phyloP scores from a whole-genome alignment of 768 basidiomycete genomes.

The Panaeolus cyanescens region DNA sequence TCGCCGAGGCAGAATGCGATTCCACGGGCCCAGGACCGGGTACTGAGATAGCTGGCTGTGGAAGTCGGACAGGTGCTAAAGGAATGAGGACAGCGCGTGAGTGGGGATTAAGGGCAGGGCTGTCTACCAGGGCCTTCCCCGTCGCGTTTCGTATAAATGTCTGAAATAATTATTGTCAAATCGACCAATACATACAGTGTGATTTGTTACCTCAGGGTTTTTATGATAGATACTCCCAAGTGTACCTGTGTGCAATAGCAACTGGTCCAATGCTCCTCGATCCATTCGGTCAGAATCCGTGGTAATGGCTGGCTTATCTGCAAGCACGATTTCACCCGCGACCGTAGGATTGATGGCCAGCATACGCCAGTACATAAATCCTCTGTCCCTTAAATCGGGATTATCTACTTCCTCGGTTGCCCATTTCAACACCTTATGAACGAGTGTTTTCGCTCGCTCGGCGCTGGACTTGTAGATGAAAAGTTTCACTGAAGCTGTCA shows the following conservation, averaged over 20 bases:
- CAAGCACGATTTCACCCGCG: constrained; percentile 87
- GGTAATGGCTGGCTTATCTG: constrained; percentile 95
- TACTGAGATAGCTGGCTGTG: constrained; percentile 47
- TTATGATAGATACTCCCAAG: constrained; percentile 97
- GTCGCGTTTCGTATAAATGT: constrained; percentile 93
- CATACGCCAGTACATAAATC: constrained; percentile 99
- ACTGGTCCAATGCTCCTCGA: constrained; percentile 91
- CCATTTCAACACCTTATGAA: constrained; percentile 96
- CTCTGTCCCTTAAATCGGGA: constrained; percentile 94
- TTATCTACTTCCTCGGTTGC: constrained; percentile 98
- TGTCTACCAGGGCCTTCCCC: constrained; percentile 82
- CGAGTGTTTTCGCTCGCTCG: constrained; percentile 83
- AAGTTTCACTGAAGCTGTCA: constrained; percentile 94
- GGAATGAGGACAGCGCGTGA: constrained; percentile 75
- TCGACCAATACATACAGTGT: not conserved
- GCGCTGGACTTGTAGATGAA: constrained; percentile 89
- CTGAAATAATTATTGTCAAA: constrained; percentile 34
- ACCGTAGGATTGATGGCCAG: constrained; percentile 89
- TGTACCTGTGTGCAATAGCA: constrained; percentile 91
- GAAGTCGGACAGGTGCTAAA: constrained; percentile 52
- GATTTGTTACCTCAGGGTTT: constrained; percentile 77
- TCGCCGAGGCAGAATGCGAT: constrained; percentile 26
- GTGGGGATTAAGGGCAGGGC: constrained; percentile 84
- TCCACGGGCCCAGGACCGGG: constrained; percentile 67
- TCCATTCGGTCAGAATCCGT: constrained; percentile 99